phyloP scores from a whole-genome alignment of 192 early-diverging fungal species.

The Mortierella hygrophila region DNA sequence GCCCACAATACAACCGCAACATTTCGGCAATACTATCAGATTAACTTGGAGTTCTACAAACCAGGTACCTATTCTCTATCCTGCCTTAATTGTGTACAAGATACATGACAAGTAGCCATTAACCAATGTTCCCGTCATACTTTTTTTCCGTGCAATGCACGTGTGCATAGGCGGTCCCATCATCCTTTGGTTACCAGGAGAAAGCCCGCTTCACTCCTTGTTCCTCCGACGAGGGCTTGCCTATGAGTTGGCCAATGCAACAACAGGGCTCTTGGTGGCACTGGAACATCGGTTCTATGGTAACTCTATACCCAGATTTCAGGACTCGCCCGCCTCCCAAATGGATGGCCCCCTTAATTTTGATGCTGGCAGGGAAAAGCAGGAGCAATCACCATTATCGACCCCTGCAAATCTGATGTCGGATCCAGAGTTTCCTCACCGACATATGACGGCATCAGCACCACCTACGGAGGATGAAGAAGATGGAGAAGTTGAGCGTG shows the following conservation, averaged over 20 bases:
- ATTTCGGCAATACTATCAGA: constrained; percentile 40
- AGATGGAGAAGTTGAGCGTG: not conserved
- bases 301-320: constrained; percentile 59
- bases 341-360: not conserved
- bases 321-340: not conserved
- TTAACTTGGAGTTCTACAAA: constrained; percentile 45
- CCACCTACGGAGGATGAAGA: not conserved
- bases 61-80: constrained; percentile 29
- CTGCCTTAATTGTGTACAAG: not conserved
- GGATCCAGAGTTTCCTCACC: not conserved
- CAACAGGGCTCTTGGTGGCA: constrained; percentile 68
- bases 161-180: constrained; percentile 29
- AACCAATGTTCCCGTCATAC: not conserved
- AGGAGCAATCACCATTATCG: not conserved
- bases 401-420: not conserved
- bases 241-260: constrained; percentile 66
- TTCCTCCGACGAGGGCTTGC: constrained; percentile 36
- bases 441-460: not conserved
- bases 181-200: constrained; percentile 46
- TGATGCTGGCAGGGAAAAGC: not conserved
- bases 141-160: too few species aligned
- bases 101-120: too few species aligned
- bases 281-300: constrained; percentile 82
- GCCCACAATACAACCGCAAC: not conserved
- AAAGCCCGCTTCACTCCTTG: constrained; percentile 37